Evolutionary conservation across 768 basidiomycete genomes (phyloP).

Genomic region (Melanogaster broomeanus): DNA sequence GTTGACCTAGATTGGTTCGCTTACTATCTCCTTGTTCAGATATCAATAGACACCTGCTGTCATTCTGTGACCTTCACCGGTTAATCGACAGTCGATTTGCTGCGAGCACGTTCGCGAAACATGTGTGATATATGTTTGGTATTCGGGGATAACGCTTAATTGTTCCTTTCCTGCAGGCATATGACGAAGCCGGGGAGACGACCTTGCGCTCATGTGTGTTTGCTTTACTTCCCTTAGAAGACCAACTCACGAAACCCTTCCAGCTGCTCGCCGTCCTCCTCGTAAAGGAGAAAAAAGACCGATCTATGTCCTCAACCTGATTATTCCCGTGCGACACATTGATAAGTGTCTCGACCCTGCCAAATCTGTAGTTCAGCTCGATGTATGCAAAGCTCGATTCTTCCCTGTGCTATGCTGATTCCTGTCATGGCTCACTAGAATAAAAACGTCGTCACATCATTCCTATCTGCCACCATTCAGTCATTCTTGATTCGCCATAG

Average conservation of each 20-base stretch:
- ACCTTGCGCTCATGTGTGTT: constrained; percentile 24
- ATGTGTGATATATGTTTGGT: constrained; percentile 43
- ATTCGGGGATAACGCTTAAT: constrained; percentile 4
- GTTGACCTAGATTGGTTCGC: not conserved
- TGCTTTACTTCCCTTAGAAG: constrained; percentile 9
- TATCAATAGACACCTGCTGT: constrained; percentile 75
- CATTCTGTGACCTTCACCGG: constrained; percentile 65
- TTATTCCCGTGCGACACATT: constrained; percentile 61
- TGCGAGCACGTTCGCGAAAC: constrained; percentile 71
- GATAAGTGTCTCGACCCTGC: constrained; percentile 84
- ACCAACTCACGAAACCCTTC: constrained; percentile 7
- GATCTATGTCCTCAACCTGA: constrained; percentile 81
- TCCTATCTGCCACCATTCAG: constrained; percentile 61
- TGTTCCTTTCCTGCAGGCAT: constrained; percentile 48
- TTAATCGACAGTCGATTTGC: constrained; percentile 66
- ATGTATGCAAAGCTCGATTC: constrained; percentile 44
- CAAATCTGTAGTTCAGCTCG: constrained; percentile 66
- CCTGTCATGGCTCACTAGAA: constrained; percentile 44
- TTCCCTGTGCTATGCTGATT: constrained; percentile 11
- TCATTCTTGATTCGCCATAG: constrained; percentile 65
- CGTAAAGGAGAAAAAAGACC: constrained; percentile 78
- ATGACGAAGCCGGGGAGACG: constrained; percentile 62
- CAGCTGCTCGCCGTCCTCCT: constrained; percentile 70
- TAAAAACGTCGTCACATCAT: constrained; percentile 49
- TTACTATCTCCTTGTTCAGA: constrained; percentile 44